A percentile compares a stretch with the other conserved stretches of the same genome.
Evolutionary conservation across 192 early-diverging fungal genomes (phyloP).

Genomic region (Ambispora gerdemannii): DNA sequence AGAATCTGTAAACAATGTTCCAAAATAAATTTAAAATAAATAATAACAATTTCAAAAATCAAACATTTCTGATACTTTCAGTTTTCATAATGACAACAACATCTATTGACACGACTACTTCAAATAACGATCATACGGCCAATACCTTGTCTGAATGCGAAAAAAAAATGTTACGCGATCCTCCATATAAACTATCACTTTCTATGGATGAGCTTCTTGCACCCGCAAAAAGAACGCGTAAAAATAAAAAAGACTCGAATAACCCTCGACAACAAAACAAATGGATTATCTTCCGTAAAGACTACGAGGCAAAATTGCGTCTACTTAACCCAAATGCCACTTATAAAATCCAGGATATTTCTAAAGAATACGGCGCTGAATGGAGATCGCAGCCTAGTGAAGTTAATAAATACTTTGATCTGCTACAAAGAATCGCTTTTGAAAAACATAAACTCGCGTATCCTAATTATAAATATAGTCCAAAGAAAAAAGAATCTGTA

Average conservation of each 20-base stretch:
- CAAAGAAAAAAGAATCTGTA: neutral
- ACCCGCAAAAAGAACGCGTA: neutral
- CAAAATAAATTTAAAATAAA: too few species aligned
- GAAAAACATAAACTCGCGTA: neutral
- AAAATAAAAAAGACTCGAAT: neutral
- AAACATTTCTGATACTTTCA: too few species aligned
- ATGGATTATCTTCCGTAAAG: neutral
- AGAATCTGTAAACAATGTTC: too few species aligned
- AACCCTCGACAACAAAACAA: neutral
- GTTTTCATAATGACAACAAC: too few species aligned
- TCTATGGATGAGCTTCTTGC: neutral
- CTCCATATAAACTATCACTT: neutral
- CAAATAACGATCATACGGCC: too few species aligned
- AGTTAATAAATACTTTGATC: neutral
- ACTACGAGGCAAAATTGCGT: neutral
- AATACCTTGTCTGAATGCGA: neutral
- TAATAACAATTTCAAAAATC: too few species aligned
- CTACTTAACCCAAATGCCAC: neutral
- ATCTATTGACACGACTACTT: too few species aligned
- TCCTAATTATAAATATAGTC: neutral
- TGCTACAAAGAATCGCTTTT: neutral
- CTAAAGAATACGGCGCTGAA: neutral
- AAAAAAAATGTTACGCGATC: neutral
- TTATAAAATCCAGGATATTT: neutral
- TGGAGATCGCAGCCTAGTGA: neutral